A percentile compares a stretch with the other conserved stretches of the same genome.
Evolutionary conservation across 257 asterid genomes (phyloP).

Genomic region (Phtheirospermum japonicum): DNA sequence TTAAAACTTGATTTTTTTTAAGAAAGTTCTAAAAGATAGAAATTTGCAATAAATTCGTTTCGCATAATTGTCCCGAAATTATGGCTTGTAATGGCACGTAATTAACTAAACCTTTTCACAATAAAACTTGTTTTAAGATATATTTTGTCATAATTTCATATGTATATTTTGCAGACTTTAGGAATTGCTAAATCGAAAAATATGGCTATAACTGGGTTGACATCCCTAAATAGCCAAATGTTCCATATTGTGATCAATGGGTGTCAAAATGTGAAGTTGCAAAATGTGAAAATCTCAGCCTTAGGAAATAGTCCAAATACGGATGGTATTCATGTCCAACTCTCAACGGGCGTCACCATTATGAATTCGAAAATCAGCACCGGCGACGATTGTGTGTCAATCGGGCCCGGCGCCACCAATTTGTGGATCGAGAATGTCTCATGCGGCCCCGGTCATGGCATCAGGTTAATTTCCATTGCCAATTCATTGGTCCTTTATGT

Average conservation of each 20-base stretch:
- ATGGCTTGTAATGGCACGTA: no score
- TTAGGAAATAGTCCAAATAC: constrained; percentile 50
- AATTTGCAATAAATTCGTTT: no score
- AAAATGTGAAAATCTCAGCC: constrained; percentile 33
- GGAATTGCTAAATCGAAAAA: constrained; percentile 46
- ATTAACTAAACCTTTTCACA: neutral
- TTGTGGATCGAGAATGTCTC: constrained; percentile 38
- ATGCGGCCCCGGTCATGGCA: constrained; percentile 64
- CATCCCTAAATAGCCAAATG: constrained; percentile 51
- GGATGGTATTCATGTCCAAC: constrained; percentile 56
- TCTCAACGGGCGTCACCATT: constrained; percentile 35
- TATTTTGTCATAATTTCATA: neutral
- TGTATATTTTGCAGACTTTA: constrained; percentile 37
- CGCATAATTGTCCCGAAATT: no score
- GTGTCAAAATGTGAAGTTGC: constrained; percentile 40
- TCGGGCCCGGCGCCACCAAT: constrained; percentile 52
- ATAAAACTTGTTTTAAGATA: neutral
- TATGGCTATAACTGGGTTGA: constrained; percentile 39
- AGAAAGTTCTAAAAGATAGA: no score
- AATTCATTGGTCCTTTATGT: no score
- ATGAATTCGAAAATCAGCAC: constrained; percentile 35
- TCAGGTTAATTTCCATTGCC: no score
- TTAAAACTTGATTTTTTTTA: no score
- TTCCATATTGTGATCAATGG: constrained; percentile 57
- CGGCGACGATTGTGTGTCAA: constrained; percentile 60